phyloP scores from a whole-genome alignment of 345 rosid genomes.

The Camelina sativa region DNA sequence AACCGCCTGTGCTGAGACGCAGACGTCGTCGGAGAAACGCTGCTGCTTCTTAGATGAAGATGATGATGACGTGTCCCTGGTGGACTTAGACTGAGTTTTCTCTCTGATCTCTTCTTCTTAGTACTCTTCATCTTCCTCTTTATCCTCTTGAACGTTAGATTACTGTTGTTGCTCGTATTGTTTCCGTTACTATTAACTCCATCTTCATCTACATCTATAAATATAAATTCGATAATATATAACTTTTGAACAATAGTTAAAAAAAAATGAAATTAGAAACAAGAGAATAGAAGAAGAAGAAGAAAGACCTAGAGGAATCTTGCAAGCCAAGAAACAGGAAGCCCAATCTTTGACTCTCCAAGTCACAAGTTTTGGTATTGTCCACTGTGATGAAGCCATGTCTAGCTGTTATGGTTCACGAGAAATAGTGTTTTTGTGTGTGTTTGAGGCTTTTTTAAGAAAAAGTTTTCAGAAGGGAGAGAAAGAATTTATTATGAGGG shows the following conservation, averaged over 20 bases:
- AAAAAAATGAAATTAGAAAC: neutral
- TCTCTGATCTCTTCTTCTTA: slow-evolving; percentile 41
- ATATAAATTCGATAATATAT: neutral
- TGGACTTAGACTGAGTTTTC: slow-evolving; percentile 40
- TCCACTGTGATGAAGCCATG: slow-evolving; percentile 58
- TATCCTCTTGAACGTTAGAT: slow-evolving; percentile 33
- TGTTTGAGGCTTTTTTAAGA: slow-evolving; percentile 21
- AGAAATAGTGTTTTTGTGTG: neutral
- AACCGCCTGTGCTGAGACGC: slow-evolving; percentile 32
- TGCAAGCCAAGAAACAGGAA: slow-evolving; percentile 67
- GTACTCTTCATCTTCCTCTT: slow-evolving; percentile 40
- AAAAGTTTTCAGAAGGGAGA: slow-evolving; percentile 18
- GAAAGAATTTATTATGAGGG: slow-evolving; percentile 34
- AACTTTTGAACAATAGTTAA: neutral
- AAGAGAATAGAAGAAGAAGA: neutral
- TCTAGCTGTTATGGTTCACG: neutral
- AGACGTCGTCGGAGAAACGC: slow-evolving; percentile 42
- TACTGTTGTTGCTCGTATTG: slow-evolving; percentile 30
- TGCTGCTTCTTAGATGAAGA: slow-evolving; percentile 39
- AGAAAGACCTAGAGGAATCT: slow-evolving; percentile 53
- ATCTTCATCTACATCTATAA: slow-evolving; percentile 49
- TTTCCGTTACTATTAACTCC: slow-evolving; percentile 33
- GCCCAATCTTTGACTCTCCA: slow-evolving; percentile 69
- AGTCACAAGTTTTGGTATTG: slow-evolving; percentile 55
- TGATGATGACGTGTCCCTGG: slow-evolving; percentile 43